Conservation (phyloP, 176 grass and related monocot species). For the Canna indica region DNA sequence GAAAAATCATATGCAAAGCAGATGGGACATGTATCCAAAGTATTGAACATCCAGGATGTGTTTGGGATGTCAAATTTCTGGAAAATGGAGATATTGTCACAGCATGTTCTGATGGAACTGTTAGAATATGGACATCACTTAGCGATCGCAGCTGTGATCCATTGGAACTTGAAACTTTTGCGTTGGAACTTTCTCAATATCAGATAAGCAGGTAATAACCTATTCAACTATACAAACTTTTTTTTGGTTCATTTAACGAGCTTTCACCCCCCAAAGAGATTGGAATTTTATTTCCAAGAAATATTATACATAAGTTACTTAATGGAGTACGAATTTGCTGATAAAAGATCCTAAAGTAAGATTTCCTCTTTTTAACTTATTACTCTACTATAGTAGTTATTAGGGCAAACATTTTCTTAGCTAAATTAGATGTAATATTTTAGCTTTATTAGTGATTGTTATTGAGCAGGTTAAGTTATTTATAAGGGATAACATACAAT, state of each 20-base stretch:
- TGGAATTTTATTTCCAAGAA: neutral
- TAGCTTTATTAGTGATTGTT: neutral
- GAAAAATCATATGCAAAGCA: slow-evolving; percentile 24
- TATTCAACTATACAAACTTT: neutral
- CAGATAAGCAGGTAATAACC: slow-evolving; percentile 47
- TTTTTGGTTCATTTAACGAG: too few relatives aligned
- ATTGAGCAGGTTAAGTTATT: neutral
- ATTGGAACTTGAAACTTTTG: slow-evolving; percentile 56
- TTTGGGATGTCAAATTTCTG: slow-evolving; percentile 91
- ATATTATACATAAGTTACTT: neutral
- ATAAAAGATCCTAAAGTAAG: neutral
- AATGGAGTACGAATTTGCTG: neutral
- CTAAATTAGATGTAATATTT: neutral
- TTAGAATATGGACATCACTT: slow-evolving; percentile 64
- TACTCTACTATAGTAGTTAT: neutral
- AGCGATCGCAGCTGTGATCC: slow-evolving; percentile 41
- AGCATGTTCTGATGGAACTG: slow-evolving; percentile 78
- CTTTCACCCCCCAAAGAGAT: neutral
- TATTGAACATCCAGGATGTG: slow-evolving; percentile 91
- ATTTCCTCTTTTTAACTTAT: neutral
- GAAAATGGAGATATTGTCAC: slow-evolving; percentile 83
- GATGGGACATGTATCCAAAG: slow-evolving; percentile 75
- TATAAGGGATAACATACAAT: too few relatives aligned
- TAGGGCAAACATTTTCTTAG: neutral
- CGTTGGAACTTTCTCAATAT: slow-evolving; percentile 63